Evolutionary conservation across 2,329 filamentous ascomycete genomes (phyloP).

Genomic region (Aspergillus vadensis): DNA sequence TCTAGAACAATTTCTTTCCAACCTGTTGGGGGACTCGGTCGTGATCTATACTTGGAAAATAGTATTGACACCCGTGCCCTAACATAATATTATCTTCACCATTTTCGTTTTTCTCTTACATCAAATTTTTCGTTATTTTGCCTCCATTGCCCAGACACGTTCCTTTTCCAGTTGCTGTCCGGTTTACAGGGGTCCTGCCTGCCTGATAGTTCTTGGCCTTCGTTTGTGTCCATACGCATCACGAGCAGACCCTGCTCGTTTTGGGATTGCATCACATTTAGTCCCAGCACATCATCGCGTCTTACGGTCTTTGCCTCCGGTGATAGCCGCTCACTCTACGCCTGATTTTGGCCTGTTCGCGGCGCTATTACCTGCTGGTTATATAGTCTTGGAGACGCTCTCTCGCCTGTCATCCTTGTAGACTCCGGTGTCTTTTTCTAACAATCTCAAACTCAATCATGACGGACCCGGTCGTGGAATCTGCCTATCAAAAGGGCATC

Average conservation of each 20-base stretch:
- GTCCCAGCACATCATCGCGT: constrained; percentile 33
- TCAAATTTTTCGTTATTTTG: too few relatives aligned
- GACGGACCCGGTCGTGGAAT: constrained; percentile 17
- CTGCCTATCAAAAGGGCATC: constrained; percentile 21
- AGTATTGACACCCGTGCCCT: neutral
- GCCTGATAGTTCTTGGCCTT: neutral
- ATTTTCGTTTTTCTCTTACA: neutral
- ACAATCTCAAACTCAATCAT: constrained; percentile 5
- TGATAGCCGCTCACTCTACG: constrained; percentile 7
- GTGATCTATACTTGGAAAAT: neutral
- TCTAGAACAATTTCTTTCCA: neutral
- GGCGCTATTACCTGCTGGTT: constrained; percentile 1
- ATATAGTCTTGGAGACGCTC: neutral
- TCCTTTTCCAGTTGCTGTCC: neutral
- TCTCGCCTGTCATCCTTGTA: too few relatives aligned
- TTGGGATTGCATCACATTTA: constrained; percentile 35
- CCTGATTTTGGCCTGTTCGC: neutral
- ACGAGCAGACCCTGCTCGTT: constrained; percentile 24
- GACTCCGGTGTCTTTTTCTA: too few relatives aligned
- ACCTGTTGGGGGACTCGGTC: neutral
- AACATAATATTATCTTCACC: neutral
- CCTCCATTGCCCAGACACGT: too few relatives aligned
- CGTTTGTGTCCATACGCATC: constrained; percentile 4
- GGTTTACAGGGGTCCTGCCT: constrained; percentile 1
- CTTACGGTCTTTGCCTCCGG: constrained; percentile 16